phyloP scores from a whole-genome alignment of 2,329 filamentous ascomycete genomes.

The Magnaporthiopsis incrustans region DNA sequence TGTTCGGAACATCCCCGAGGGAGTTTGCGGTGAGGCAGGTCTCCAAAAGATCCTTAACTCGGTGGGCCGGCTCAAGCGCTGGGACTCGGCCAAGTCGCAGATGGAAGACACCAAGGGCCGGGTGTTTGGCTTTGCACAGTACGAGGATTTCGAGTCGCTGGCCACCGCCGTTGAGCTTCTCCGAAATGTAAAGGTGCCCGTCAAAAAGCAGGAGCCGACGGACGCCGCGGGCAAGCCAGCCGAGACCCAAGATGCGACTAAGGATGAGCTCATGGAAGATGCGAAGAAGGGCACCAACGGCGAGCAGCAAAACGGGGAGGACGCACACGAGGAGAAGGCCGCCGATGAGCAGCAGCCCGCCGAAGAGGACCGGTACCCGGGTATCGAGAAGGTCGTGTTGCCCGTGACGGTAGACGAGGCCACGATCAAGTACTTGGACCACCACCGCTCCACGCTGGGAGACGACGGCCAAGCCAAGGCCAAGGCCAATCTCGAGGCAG shows the following conservation, averaged over 20 bases:
- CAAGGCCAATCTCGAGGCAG: conserved; percentile 62
- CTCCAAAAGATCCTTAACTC: conserved; percentile 70
- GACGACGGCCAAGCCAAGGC: conserved; percentile 56
- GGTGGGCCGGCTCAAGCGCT: conserved; percentile 74
- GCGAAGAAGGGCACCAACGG: conserved; percentile 29
- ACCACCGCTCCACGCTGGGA: conserved; percentile 60
- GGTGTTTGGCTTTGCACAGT: conserved; percentile 93
- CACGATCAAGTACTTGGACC: conserved; percentile 77
- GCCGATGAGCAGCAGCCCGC: conserved; percentile 28
- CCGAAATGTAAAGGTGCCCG: conserved; percentile 71
- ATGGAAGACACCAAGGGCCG: conserved; percentile 65
- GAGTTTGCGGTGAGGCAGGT: conserved; percentile 66
- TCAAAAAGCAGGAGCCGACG: conserved; percentile 58
- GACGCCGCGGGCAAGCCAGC: conserved; percentile 26
- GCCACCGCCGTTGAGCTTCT: conserved; percentile 79
- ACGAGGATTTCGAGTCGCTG: conserved; percentile 83
- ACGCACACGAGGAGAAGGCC: conserved; percentile 25
- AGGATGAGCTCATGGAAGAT: conserved; percentile 24
- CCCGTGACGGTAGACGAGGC: conserved; percentile 73
- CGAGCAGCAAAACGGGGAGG: conserved; percentile 11
- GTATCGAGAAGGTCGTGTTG: conserved; percentile 62
- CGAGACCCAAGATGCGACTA: conserved; percentile 19
- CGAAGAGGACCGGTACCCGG: conserved; percentile 34
- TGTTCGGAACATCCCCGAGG: conserved; percentile 75
- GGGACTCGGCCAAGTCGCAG: conserved; percentile 64